Conservation (phyloP, 345 rosid genomes). For the Cardiospermum halicacabum region DNA sequence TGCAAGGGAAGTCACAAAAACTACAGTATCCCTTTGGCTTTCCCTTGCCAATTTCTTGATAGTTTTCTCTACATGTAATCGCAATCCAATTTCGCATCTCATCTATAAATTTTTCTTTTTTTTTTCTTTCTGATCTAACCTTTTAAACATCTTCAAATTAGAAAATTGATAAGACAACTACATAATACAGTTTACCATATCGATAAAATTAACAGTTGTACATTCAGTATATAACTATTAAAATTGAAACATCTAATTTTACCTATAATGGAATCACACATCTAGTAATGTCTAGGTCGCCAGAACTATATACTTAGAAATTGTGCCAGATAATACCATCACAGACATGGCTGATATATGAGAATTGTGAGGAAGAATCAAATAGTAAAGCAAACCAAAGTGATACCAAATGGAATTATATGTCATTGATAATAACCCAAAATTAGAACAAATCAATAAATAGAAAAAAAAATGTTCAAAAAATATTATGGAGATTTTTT, state of each 20-base stretch:
- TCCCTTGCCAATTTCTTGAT: conserved; percentile 40
- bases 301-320: conserved; percentile 51
- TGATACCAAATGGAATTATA: too few species aligned
- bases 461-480: too few species aligned
- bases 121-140: too few species aligned
- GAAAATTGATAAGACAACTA: background rate
- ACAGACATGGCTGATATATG: conserved; percentile 52
- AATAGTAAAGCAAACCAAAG: too few species aligned
- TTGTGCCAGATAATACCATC: conserved; percentile 50
- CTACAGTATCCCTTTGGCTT: conserved; percentile 44
- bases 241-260: conserved; percentile 6
- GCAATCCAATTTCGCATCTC: background rate
- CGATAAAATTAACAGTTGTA: conserved; percentile 1
- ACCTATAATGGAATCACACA: conserved; percentile 39
- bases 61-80: conserved; percentile 42
- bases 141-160: too few species aligned
- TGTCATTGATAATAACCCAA: too few species aligned
- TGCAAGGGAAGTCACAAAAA: conserved; percentile 59
- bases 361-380: conserved; percentile 59
- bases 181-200: background rate
- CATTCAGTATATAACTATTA: too few species aligned
- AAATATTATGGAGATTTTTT: too few species aligned
- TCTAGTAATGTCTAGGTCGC: conserved; percentile 44
- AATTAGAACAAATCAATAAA: too few species aligned
- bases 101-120: too few species aligned